Percentiles rank a stretch among this genome's conserved stretches.
These are phyloP conservation scores for Xerocomus subilludens DNA, from an alignment of 1,284 basidiomycete species.

Conservation along the genomic window DNA sequence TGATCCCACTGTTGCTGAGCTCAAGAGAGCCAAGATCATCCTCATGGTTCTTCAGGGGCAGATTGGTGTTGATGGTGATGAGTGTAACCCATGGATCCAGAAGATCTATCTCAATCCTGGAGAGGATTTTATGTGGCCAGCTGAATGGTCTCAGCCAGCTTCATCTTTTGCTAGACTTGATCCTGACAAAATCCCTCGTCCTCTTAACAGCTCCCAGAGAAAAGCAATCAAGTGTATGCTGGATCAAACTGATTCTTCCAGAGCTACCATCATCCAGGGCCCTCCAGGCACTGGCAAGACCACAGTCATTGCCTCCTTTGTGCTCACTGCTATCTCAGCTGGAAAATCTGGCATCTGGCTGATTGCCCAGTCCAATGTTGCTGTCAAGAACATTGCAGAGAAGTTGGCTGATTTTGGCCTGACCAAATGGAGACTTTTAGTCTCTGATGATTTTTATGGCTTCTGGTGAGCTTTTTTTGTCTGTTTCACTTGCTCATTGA, in stretches of 20 bases:
- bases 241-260: slow-evolving; percentile 38
- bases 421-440: slow-evolving; percentile 58
- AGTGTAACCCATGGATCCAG: slow-evolving; percentile 65
- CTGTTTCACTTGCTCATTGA: slow-evolving; percentile 7
- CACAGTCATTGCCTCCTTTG: slow-evolving; percentile 63
- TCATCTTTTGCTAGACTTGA: slow-evolving; percentile 35
- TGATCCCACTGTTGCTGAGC: slow-evolving; percentile 65
- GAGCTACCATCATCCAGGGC: slow-evolving; percentile 58
- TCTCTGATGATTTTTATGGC: slow-evolving; percentile 60
- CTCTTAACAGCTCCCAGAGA: slow-evolving; percentile 46
- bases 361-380: slow-evolving; percentile 64
- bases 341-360: slow-evolving; percentile 60
- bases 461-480: slow-evolving; percentile 58
- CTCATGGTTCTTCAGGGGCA: slow-evolving; percentile 65
- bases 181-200: slow-evolving; percentile 36
- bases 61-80: slow-evolving; percentile 35
- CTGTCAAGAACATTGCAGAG: slow-evolving; percentile 70
- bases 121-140: slow-evolving; percentile 60
- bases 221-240: slow-evolving; percentile 49
- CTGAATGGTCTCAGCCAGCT: slow-evolving; percentile 47
- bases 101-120: slow-evolving; percentile 62
- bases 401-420: slow-evolving; percentile 58
- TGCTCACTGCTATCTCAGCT: slow-evolving; percentile 50
- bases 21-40: slow-evolving; percentile 58
- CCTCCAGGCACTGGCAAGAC: slow-evolving; percentile 64